These are phyloP conservation scores for Solanum sparsipilum DNA, from an alignment of 257 asterid genomes.

Conservation along the genomic window DNA sequence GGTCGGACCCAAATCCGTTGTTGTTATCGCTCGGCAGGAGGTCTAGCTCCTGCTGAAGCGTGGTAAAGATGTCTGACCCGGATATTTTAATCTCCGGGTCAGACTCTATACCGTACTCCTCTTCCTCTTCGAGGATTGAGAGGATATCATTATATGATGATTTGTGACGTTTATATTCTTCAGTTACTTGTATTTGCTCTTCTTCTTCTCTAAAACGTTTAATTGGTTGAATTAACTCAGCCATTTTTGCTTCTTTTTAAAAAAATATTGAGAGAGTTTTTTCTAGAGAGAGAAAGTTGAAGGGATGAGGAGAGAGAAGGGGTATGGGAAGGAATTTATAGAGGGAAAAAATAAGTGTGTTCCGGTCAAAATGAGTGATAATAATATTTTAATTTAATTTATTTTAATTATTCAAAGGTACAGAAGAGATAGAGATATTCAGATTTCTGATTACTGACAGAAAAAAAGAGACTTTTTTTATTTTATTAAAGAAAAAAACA, in stretches of 20 bases:
- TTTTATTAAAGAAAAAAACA: background rate
- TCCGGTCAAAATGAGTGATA: conserved; percentile 34
- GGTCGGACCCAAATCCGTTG: conserved; percentile 14
- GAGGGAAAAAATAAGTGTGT: conserved; percentile 17
- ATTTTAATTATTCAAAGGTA: background rate
- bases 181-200: conserved; percentile 4
- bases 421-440: background rate
- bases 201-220: conserved; percentile 65
- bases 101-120: conserved; percentile 22
- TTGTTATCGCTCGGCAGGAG: conserved; percentile 10
- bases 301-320: conserved; percentile 53
- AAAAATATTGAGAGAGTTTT: background rate
- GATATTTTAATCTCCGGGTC: conserved; percentile 27
- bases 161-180: conserved; percentile 30
- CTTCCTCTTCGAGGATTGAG: conserved; percentile 58
- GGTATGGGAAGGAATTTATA: conserved; percentile 46
- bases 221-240: conserved; percentile 28
- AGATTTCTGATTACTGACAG: background rate
- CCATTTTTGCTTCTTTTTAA: conserved; percentile 19
- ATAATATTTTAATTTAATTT: conserved; percentile 2
- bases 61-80: conserved; percentile 41
- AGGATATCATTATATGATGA: conserved; percentile 41
- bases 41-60: conserved; percentile 62
- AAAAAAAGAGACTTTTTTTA: background rate
- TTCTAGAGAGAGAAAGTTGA: conserved; percentile 5